phyloP scores from a whole-genome alignment of 805 yeast genomes.

The Yamadazyma sp. region DNA sequence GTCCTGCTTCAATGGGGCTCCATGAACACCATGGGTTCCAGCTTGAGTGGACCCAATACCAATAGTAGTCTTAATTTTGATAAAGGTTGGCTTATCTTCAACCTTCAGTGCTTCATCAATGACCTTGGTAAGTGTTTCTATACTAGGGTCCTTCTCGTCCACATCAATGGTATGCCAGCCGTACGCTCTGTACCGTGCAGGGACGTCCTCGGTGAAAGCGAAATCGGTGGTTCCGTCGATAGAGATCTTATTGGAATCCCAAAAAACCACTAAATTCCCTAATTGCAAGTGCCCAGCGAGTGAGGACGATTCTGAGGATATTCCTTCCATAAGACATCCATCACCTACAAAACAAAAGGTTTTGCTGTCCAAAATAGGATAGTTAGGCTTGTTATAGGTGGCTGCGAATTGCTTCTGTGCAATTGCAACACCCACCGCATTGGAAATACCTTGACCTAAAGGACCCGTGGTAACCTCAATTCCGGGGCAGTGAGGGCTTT shows the following conservation, averaged over 20 bases:
- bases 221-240: constrained; percentile 90
- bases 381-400: constrained; percentile 86
- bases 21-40: constrained; percentile 94
- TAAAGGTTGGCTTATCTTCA: constrained; percentile 80
- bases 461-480: constrained; percentile 98
- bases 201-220: constrained; percentile 92
- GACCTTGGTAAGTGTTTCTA: constrained; percentile 68
- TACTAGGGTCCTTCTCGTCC: constrained; percentile 76
- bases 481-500: constrained; percentile 78
- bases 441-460: constrained; percentile 95
- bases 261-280: constrained; percentile 89
- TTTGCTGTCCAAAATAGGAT: constrained; percentile 67
- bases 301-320: constrained; percentile 89
- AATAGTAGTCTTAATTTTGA: constrained; percentile 85
- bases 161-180: constrained; percentile 90
- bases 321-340: constrained; percentile 98
- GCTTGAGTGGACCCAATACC: constrained; percentile 86
- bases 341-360: constrained; percentile 88
- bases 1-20: constrained; percentile 92
- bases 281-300: constrained; percentile 95
- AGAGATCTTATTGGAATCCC: constrained; percentile 96
- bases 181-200: constrained; percentile 80
- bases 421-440: constrained; percentile 95
- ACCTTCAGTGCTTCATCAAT: constrained; percentile 78
- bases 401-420: constrained; percentile 93